Base-by-base conservation (phyloP, 495 filamentous ascomycete species). In the Xylaria nigripes region DNA sequence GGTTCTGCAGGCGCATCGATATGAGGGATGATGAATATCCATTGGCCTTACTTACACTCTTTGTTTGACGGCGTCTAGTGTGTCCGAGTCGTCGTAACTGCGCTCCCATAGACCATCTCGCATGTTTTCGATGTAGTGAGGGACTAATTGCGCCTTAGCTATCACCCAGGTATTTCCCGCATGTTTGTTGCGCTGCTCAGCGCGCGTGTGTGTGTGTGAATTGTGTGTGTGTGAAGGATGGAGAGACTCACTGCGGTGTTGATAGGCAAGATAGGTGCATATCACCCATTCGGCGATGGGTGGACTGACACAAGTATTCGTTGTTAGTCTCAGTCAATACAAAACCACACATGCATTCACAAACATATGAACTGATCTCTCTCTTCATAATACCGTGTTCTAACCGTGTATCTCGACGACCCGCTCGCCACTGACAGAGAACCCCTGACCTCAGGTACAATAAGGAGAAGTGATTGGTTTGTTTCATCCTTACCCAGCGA, bases 251-350 rank as follows among this genome's bases (percentile, higher is more conserved):
- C 73, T 64, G 24, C 62, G 64, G 50, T 79, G 78, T 47, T 75
- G 67, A 58, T 74, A 71, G 24, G 68, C 67, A 6, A 81, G 68
- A 53, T 76, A 78, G 0, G 75, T 79, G 58, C 64, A 58, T 42
- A 86, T 68, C 29, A 82, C 70, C 86, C 87, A 94, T 73, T 96
- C 90, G 0, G 87, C 75, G 51, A 95, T 95, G 53, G 90, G 86
- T 0, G 90, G 89, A 7, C 69, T 73, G 30, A 16, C 15, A 29
- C 41, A 50, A 23, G 10, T 8, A 40, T n/a, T n/a, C n/a, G n/a
- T 15, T 8, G 42, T 50, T 45, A 51, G 47, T 24, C 24, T 22
- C n/a, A 15, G 21, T 10, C 16, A 6, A 21, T 50, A 48, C 22
- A 23, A 18, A 40, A 47, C 9, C 2, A 22, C n/a, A 13, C 15